Percentiles rank a stretch among this genome's conserved stretches.
phyloP scores from a whole-genome alignment of 805 yeast genomes.

The Teunomyces kruisii region DNA sequence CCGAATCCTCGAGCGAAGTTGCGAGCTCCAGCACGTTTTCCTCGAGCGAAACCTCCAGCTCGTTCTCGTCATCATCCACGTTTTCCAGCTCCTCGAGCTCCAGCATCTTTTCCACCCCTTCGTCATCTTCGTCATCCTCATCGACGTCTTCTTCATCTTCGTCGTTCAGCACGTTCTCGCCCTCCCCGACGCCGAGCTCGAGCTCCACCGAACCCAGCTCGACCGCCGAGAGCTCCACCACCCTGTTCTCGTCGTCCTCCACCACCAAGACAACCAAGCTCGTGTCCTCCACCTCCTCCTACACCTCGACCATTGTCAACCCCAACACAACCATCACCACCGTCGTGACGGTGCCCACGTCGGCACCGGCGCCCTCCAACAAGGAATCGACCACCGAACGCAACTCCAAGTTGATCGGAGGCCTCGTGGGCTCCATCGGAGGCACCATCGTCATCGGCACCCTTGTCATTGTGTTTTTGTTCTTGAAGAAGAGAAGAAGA shows the following conservation, averaged over 20 bases:
- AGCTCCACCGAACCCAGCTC: conserved; percentile 1
- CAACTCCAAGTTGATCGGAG: conserved; percentile 42
- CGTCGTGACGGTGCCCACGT: conserved; percentile 37
- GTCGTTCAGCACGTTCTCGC: conserved; percentile 1
- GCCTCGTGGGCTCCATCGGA: conserved; percentile 48
- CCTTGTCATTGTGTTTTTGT: conserved; percentile 34
- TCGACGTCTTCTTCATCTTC: conserved; percentile 4
- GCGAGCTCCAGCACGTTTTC: background rate
- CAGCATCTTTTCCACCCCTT: conserved; percentile 10
- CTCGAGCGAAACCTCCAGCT: background rate
- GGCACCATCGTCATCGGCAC: conserved; percentile 42
- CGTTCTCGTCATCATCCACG: conserved; percentile 5
- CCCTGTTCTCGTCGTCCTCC: conserved; percentile 11
- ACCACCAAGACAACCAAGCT: background rate
- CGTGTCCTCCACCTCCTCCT: conserved; percentile 9
- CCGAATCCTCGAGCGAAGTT: background rate
- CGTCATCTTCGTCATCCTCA: conserved; percentile 6
- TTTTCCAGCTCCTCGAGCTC: conserved; percentile 9
- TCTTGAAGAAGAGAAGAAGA: conserved; percentile 31
- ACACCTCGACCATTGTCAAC: conserved; percentile 19
- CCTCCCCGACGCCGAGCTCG: conserved; percentile 1
- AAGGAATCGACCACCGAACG: conserved; percentile 12
- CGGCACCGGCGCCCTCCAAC: conserved; percentile 16
- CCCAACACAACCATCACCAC: conserved; percentile 43
- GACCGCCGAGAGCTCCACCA: background rate